Conservation (phyloP, 2,329 filamentous ascomycete genomes). For the Monosporascus sp. region DNA sequence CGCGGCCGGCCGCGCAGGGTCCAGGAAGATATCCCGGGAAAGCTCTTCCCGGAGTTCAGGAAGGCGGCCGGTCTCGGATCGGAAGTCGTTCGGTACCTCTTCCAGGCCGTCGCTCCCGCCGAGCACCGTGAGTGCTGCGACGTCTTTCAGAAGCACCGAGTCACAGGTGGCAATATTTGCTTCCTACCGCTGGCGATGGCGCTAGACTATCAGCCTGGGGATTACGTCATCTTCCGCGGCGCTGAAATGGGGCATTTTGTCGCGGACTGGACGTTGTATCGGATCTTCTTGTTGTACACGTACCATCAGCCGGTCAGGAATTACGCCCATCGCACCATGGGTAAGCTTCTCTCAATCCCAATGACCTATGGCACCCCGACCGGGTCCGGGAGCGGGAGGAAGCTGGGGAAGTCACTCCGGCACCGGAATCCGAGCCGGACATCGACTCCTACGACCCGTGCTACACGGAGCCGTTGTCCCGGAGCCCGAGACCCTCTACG, state of each 20-base stretch:
- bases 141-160: neutral
- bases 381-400: neutral
- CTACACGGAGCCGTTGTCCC: neutral
- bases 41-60: slow-evolving; percentile 1
- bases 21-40: neutral
- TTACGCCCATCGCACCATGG: slow-evolving; percentile 5
- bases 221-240: slow-evolving; percentile 6
- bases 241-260: slow-evolving; percentile 10
- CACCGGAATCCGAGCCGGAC: neutral
- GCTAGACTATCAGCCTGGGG: slow-evolving; percentile 3
- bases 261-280: slow-evolving; percentile 8
- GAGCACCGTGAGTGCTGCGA: slow-evolving; percentile 5
- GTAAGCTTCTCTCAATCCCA: slow-evolving; percentile 5
- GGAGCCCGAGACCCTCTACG: neutral
- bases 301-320: slow-evolving; percentile 9
- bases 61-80: slow-evolving; percentile 2
- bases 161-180: slow-evolving; percentile 5
- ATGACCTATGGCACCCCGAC: slow-evolving; percentile 6
- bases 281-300: slow-evolving; percentile 7
- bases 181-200: slow-evolving; percentile 6
- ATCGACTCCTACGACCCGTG: neutral
- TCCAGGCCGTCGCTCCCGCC: slow-evolving; percentile 1
- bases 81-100: slow-evolving; percentile 5
- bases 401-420: neutral
- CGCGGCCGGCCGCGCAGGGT: neutral